phyloP scores from a whole-genome alignment of 2,329 filamentous ascomycete species.

The Geosmithia flava region DNA sequence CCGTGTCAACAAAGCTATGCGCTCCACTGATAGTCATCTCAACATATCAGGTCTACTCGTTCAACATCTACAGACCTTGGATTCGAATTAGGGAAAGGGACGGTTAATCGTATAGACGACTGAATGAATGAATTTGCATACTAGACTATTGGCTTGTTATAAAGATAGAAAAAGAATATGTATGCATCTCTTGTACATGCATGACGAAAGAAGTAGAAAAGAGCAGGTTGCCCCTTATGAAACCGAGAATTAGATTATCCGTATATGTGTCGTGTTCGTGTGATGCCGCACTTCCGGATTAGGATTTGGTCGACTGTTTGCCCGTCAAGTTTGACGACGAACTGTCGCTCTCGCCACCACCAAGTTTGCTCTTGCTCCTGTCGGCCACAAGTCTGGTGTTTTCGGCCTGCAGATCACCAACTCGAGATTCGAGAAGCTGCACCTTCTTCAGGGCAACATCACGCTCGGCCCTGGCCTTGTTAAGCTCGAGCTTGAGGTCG shows the following conservation, averaged over 20 bases:
- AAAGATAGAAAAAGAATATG: too few species aligned
- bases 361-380: slow-evolving; percentile 27
- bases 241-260: too few species aligned
- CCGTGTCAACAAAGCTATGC: background rate
- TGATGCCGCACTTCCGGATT: background rate
- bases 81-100: slow-evolving; percentile 1
- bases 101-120: slow-evolving; percentile 2
- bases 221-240: background rate
- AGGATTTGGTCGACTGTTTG: background rate
- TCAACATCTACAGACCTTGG: background rate
- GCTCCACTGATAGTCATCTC: background rate
- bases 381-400: slow-evolving; percentile 45
- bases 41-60: slow-evolving; percentile 15
- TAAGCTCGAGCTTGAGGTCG: slow-evolving; percentile 37
- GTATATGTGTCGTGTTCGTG: too few species aligned
- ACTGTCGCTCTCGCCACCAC: background rate
- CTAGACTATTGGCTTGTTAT: background rate
- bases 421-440: slow-evolving; percentile 39
- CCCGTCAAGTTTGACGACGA: background rate
- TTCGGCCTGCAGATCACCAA: slow-evolving; percentile 45
- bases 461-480: slow-evolving; percentile 34
- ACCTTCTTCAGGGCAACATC: slow-evolving; percentile 40
- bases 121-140: background rate
- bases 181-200: too few species aligned
- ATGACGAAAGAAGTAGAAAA: background rate